Evolutionary conservation across 352 stramenopile genomes (phyloP).

Genomic region (Globisporangium paddicum): DNA sequence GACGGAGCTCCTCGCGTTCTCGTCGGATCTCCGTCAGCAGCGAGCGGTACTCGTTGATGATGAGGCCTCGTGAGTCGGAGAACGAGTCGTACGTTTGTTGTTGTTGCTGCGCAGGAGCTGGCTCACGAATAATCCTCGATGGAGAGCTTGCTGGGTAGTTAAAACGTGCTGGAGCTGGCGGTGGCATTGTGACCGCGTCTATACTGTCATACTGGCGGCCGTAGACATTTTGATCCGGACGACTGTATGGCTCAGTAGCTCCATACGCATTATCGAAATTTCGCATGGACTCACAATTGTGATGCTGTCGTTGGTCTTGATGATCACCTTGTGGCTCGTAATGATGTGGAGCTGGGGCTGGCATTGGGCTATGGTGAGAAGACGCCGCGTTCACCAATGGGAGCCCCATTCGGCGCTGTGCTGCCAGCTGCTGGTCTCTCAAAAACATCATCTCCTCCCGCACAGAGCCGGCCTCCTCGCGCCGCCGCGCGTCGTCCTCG

Average conservation of each 20-base stretch:
- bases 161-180: constrained; percentile 18
- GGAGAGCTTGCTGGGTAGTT: not conserved
- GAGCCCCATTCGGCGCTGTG: constrained; percentile 34
- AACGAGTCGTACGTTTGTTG: constrained; percentile 15
- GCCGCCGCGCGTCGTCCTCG: constrained; percentile 31
- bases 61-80: constrained; percentile 10
- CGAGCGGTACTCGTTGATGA: constrained; percentile 62
- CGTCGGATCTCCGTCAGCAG: constrained; percentile 63
- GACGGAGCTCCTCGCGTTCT: constrained; percentile 66
- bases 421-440: constrained; percentile 56
- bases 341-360: constrained; percentile 9
- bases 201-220: not conserved
- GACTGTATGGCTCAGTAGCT: not conserved
- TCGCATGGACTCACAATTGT: not conserved
- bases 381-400: not conserved
- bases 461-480: constrained; percentile 32
- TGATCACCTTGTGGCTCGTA: not conserved
- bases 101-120: constrained; percentile 7
- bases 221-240: not conserved
- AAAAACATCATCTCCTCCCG: constrained; percentile 48
- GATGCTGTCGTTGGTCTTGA: constrained; percentile 12
- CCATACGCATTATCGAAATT: not conserved
- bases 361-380: not conserved
- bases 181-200: constrained; percentile 9
- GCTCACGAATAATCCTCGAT: constrained; percentile 8